Conservation (phyloP, 169 alveolate species). For the Plasmodium blacklocki region DNA sequence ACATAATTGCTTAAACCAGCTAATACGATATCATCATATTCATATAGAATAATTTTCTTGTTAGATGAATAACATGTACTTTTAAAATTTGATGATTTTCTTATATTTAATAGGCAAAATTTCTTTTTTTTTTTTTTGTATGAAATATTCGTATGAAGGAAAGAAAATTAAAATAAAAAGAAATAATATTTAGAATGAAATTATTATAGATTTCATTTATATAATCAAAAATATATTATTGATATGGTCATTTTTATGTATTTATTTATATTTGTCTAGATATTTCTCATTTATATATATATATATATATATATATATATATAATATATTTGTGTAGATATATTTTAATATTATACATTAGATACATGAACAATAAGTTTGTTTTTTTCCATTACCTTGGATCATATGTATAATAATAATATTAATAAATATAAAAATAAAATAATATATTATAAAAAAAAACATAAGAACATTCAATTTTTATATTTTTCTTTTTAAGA, state of each 20-base stretch:
- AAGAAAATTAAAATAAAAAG: too few species aligned
- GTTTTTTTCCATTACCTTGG: conserved; percentile 65
- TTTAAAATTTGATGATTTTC: conserved; percentile 17
- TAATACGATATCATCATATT: conserved; percentile 69
- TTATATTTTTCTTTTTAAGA: too few species aligned
- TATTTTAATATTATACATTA: conserved; percentile 48
- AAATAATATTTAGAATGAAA: too few species aligned
- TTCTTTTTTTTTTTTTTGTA: conserved; percentile 39
- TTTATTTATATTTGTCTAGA: too few species aligned
- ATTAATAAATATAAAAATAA: not conserved
- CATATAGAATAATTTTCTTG: conserved; percentile 46
- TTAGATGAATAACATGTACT: conserved; percentile 55
- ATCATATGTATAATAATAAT: conserved; percentile 24
- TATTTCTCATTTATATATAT: too few species aligned
- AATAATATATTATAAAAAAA: not conserved
- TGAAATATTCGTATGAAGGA: conserved; percentile 40
- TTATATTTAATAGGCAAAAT: conserved; percentile 52
- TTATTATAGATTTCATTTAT: too few species aligned
- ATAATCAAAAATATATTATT: too few species aligned
- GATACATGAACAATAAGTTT: conserved; percentile 70
- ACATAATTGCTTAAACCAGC: conserved; percentile 62
- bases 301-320: too few species aligned
- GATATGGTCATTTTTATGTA: too few species aligned
- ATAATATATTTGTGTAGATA: not conserved
- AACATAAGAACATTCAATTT: conserved; percentile 24